A percentile compares a stretch with the other conserved stretches of the same genome.
Evolutionary conservation across 2,329 filamentous ascomycete species (phyloP).

Genomic region (Epichloe bromicola): DNA sequence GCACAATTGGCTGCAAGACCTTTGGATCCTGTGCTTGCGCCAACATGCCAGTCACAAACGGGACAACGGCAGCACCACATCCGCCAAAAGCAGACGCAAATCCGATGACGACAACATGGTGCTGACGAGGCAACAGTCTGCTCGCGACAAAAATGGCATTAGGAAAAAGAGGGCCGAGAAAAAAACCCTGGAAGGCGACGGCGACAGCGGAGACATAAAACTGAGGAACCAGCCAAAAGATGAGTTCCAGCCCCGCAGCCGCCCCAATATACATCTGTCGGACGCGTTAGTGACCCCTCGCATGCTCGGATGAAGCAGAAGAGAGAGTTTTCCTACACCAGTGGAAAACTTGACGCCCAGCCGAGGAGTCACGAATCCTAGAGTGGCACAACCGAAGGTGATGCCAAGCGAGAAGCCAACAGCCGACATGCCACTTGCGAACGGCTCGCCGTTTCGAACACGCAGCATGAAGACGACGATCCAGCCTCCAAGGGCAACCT

Average conservation of each 20-base stretch:
- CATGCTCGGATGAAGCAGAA: not conserved
- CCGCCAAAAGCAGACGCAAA: slow-evolving; percentile 64
- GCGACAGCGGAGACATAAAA: slow-evolving; percentile 47
- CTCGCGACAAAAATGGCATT: slow-evolving; percentile 56
- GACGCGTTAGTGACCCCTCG: slow-evolving; percentile 9
- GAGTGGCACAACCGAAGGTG: slow-evolving; percentile 50
- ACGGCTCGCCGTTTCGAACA: slow-evolving; percentile 49
- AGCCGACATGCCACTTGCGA: slow-evolving; percentile 55
- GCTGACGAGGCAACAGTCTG: slow-evolving; percentile 53
- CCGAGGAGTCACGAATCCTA: slow-evolving; percentile 58
- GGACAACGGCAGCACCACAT: slow-evolving; percentile 49
- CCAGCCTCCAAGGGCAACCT: slow-evolving; percentile 60
- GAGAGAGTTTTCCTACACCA: slow-evolving; percentile 10
- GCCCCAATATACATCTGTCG: slow-evolving; percentile 53
- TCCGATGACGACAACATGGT: slow-evolving; percentile 61
- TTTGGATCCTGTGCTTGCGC: slow-evolving; percentile 35
- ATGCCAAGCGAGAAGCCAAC: slow-evolving; percentile 71
- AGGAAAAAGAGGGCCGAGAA: slow-evolving; percentile 62
- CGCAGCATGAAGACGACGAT: slow-evolving; percentile 69
- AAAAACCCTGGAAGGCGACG: slow-evolving; percentile 58
- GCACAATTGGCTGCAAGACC: slow-evolving; percentile 36
- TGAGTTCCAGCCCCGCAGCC: slow-evolving; percentile 47
- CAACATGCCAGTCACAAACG: slow-evolving; percentile 48
- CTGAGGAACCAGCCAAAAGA: slow-evolving; percentile 44
- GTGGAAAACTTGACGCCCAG: slow-evolving; percentile 58